Evolutionary conservation across 2,329 filamentous ascomycete genomes (phyloP).

Genomic region (Pseudocercospora crystallina): DNA sequence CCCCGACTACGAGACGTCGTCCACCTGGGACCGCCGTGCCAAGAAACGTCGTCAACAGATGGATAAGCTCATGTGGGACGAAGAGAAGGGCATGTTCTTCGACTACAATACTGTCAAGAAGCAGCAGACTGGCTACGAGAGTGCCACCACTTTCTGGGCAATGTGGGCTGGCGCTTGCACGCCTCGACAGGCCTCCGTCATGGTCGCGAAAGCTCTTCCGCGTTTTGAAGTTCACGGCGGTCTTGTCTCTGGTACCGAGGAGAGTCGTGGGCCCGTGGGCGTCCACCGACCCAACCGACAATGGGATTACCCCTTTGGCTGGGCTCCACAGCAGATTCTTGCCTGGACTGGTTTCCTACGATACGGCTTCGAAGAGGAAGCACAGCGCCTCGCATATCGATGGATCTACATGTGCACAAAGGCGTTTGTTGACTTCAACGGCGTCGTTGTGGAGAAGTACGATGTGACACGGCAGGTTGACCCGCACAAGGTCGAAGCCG

Average conservation of each 20-base stretch:
- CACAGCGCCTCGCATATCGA: slow-evolving; percentile 86
- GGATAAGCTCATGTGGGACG: slow-evolving; percentile 92
- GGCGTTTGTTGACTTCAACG: slow-evolving; percentile 97
- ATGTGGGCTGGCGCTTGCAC: slow-evolving; percentile 91
- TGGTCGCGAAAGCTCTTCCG: slow-evolving; percentile 80
- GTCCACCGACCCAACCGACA: slow-evolving; percentile 88
- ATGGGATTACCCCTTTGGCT: slow-evolving; percentile 98
- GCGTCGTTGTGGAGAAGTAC: slow-evolving; percentile 98
- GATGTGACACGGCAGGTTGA: slow-evolving; percentile 88
- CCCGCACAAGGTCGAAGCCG: slow-evolving; percentile 90
- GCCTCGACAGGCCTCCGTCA: slow-evolving; percentile 77
- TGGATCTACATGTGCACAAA: slow-evolving; percentile 99
- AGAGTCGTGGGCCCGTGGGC: slow-evolving; percentile 77
- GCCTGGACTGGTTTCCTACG: slow-evolving; percentile 91
- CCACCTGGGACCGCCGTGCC: slow-evolving; percentile 85
- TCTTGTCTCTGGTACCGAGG: slow-evolving; percentile 82
- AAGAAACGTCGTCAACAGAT: slow-evolving; percentile 80
- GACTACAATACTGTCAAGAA: slow-evolving; percentile 89
- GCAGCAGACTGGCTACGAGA: slow-evolving; percentile 80
- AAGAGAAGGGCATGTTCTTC: slow-evolving; percentile 92
- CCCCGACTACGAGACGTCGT: slow-evolving; percentile 72
- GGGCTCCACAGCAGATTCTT: slow-evolving; percentile 98
- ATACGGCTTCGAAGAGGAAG: slow-evolving; percentile 89
- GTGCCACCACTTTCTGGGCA: slow-evolving; percentile 92
- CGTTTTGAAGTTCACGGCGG: slow-evolving; percentile 87